Conservation (phyloP, 305 asterid genomes). For the Nicotiana rustica region DNA sequence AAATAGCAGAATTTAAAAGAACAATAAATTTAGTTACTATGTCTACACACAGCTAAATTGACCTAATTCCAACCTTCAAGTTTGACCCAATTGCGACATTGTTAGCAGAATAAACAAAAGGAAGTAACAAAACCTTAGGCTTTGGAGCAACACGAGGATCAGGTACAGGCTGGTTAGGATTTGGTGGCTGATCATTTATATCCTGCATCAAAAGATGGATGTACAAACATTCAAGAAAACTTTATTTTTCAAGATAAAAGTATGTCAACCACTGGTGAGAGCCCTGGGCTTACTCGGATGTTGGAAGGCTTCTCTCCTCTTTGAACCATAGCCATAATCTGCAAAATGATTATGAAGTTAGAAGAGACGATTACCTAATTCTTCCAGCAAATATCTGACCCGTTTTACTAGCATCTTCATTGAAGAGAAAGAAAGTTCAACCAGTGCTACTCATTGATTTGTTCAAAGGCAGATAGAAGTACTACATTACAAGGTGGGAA, state of each 20-base stretch:
- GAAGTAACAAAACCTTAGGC: slow-evolving; percentile 68
- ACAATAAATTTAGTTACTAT: background rate
- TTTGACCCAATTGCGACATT: slow-evolving; percentile 18
- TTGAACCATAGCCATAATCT: slow-evolving; percentile 93
- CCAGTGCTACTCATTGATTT: slow-evolving; percentile 19
- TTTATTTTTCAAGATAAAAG: slow-evolving; percentile 5
- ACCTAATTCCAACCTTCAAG: slow-evolving; percentile 16
- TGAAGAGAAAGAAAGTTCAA: slow-evolving; percentile 18
- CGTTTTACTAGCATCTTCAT: slow-evolving; percentile 12
- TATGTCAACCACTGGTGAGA: slow-evolving; percentile 20
- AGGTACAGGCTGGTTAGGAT: slow-evolving; percentile 87
- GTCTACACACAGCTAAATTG: background rate
- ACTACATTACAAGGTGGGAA: slow-evolving; percentile 15
- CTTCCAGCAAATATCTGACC: slow-evolving; percentile 9
- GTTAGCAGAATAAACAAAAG: slow-evolving; percentile 6
- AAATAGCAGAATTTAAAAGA: background rate
- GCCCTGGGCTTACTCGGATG: slow-evolving; percentile 69
- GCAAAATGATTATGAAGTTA: slow-evolving; percentile 41
- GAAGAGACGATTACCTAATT: slow-evolving; percentile 19
- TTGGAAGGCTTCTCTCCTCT: slow-evolving; percentile 95
- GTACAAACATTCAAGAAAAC: slow-evolving; percentile 9
- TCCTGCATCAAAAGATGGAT: slow-evolving; percentile 59
- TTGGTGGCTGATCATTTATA: slow-evolving; percentile 91
- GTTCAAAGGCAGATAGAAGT: slow-evolving; percentile 6
- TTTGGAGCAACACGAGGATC: slow-evolving; percentile 71